Base-by-base conservation (phyloP, 371 early-diverging fungal genomes). In the Rhizopus sp. region DNA sequence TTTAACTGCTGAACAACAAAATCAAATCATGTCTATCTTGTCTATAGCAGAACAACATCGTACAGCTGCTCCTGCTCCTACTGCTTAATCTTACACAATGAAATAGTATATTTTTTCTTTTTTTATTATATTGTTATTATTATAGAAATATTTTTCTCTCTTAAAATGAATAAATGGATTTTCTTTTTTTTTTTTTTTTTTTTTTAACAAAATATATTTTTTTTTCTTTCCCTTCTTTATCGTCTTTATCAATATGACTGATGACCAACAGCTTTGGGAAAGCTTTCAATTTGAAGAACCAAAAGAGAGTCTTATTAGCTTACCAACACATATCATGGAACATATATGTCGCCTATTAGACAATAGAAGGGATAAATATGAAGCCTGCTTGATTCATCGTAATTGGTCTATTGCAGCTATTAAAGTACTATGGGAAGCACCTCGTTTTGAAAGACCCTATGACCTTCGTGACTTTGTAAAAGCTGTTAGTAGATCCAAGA, bases 1-100 rank as follows among this genome's bases (percentile, higher is more conserved):
- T 53, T 63, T 80, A 57, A 73, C 64, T 62, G 69, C 70, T 33
- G 77, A 80, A 30, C 77, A 77, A 55, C 80, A 80, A 56, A 69
- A 55, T 47, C 64, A 64, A 30, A 77, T 80, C 40, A 69, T 80
- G 73, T 55, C 66, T 39, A 64, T 80, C 47, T 63, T 80, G 54
- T 57, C 68, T 40, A 70, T 64, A 34, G 77, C 75, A 40, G 80
- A 77, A 62, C 71, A 77, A 51, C 66, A 66, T 40, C 70, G 72
- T 30, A 63, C 53, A 13, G 53, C 60, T 34, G 61, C 63, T 10
- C 9, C 57, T 6, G 41, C 52, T 4, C 44, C 63, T 42, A 37
- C 53, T 46, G 50, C 47, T 37, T 23, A 23, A 23, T 23, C 23
- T 23, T 23, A 23, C 23, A 23, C 23, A 23, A 23, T 15, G 30